Evolutionary conservation across 495 filamentous ascomycete genomes (phyloP).

Genomic region (Trichoderma asperelloides): DNA sequence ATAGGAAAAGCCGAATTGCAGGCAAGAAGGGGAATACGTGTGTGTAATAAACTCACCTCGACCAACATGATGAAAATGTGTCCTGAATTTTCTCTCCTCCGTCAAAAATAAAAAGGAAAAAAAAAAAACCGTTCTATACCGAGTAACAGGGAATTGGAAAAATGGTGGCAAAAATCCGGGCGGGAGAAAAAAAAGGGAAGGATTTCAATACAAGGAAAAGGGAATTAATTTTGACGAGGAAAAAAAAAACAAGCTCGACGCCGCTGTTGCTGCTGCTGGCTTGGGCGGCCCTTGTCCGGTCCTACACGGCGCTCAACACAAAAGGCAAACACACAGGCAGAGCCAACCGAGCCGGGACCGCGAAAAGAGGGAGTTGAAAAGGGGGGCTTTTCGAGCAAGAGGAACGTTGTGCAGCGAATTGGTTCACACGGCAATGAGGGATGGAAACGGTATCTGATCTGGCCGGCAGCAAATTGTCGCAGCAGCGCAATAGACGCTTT

Average conservation of each 20-base stretch:
- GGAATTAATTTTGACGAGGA: background rate
- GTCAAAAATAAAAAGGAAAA: background rate
- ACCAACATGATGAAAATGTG: conserved; percentile 14
- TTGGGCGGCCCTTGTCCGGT: background rate
- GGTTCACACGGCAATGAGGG: too few species aligned
- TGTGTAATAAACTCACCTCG: conserved; percentile 16
- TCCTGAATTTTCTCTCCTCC: background rate
- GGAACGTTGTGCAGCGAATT: too few species aligned
- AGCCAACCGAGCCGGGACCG: too few species aligned
- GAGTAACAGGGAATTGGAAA: background rate
- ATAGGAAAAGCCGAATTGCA: background rate
- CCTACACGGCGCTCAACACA: background rate
- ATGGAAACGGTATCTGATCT: too few species aligned
- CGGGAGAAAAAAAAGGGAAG: background rate
- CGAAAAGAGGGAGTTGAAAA: too few species aligned
- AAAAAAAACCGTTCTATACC: background rate
- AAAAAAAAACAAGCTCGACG: background rate
- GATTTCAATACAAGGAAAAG: background rate
- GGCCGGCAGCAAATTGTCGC: too few species aligned
- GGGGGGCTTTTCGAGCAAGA: too few species aligned
- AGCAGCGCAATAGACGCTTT: background rate
- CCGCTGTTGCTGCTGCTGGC: background rate
- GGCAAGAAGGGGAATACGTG: background rate
- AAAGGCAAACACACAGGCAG: background rate
- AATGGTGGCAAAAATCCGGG: background rate